Evolutionary conservation across 2,329 filamentous ascomycete genomes (phyloP).

Genomic region (Rutstroemia sydowiana): DNA sequence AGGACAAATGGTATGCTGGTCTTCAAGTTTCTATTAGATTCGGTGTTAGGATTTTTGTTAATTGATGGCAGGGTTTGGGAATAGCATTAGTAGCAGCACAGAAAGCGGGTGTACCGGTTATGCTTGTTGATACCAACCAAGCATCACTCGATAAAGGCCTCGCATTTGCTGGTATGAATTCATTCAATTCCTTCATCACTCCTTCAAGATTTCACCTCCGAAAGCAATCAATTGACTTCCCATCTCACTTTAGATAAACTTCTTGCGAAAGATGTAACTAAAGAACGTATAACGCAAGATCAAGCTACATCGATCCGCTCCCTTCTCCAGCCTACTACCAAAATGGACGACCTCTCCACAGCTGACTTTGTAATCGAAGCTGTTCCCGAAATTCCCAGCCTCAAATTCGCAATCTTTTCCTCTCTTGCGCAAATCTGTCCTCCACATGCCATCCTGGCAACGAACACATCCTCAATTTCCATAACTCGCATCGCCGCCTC

Average conservation of each 20-base stretch:
- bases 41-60: neutral
- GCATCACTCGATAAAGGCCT: slow-evolving; percentile 82
- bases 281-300: slow-evolving; percentile 75
- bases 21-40: neutral
- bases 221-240: neutral
- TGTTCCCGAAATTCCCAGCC: slow-evolving; percentile 80
- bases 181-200: neutral
- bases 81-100: slow-evolving; percentile 92
- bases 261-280: slow-evolving; percentile 84
- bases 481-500: slow-evolving; percentile 93
- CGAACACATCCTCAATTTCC: slow-evolving; percentile 97
- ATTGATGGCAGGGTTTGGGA: slow-evolving; percentile 64
- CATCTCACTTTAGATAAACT: slow-evolving; percentile 64
- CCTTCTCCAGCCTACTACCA: slow-evolving; percentile 62
- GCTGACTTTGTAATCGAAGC: slow-evolving; percentile 98
- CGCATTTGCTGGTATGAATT: slow-evolving; percentile 68
- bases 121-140: slow-evolving; percentile 76
- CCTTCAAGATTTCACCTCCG: neutral
- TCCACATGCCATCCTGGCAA: slow-evolving; percentile 82
- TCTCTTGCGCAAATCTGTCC: slow-evolving; percentile 75
- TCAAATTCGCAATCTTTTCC: slow-evolving; percentile 85
- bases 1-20: slow-evolving; percentile 74
- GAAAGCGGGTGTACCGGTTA: slow-evolving; percentile 76
- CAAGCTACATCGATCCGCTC: slow-evolving; percentile 67
- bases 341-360: slow-evolving; percentile 68